Conservation (phyloP, 768 basidiomycete genomes). For the Leccinum truebloodii region DNA sequence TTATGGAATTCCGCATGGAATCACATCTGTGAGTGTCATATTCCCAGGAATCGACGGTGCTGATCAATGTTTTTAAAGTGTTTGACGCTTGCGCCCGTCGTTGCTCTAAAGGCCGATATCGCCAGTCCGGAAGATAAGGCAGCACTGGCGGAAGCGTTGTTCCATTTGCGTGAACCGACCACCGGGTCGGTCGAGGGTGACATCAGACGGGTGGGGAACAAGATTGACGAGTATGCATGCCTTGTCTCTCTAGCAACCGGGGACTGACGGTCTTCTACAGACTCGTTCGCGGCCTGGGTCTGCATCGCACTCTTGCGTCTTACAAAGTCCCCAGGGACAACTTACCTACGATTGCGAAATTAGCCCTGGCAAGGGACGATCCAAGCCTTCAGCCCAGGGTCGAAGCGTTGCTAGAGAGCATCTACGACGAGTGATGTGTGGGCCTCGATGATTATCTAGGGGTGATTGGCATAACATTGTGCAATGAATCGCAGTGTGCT, state of each 20-base stretch:
- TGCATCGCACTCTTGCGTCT: constrained; percentile 56
- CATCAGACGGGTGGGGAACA: constrained; percentile 48
- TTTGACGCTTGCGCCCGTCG: constrained; percentile 66
- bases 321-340: constrained; percentile 66
- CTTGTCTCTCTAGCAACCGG: background rate
- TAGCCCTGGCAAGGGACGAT: constrained; percentile 33
- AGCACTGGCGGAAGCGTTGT: constrained; percentile 54
- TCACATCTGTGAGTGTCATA: constrained; percentile 64
- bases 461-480: background rate
- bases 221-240: constrained; percentile 54
- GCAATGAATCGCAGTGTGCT: background rate
- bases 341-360: constrained; percentile 49
- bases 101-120: constrained; percentile 56
- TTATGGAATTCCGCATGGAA: constrained; percentile 79
- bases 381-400: constrained; percentile 39
- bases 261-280: constrained; percentile 36
- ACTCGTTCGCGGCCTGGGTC: constrained; percentile 57
- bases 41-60: constrained; percentile 7
- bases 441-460: background rate
- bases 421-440: constrained; percentile 35
- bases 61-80: constrained; percentile 44
- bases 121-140: constrained; percentile 65
- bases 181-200: constrained; percentile 69
- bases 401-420: constrained; percentile 48
- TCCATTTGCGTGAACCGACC: constrained; percentile 58